Evolutionary conservation across 345 rosid species (phyloP).

Genomic region (Erucastrum elatum): DNA sequence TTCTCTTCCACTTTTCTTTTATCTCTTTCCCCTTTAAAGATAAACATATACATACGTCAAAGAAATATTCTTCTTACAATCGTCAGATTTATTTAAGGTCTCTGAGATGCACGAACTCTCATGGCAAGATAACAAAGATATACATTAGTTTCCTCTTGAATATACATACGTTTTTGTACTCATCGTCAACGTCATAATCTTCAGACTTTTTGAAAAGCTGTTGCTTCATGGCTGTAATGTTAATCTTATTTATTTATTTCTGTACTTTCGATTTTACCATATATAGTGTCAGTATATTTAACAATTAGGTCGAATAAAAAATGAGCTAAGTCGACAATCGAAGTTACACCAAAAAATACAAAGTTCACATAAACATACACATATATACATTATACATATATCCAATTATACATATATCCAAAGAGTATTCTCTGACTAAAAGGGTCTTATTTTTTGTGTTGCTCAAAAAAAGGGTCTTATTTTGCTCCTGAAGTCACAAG

Average conservation of each 20-base stretch:
- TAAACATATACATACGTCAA: neutral
- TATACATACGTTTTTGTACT: conserved; percentile 38
- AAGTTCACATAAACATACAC: no score
- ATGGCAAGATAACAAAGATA: conserved; percentile 38
- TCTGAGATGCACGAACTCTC: conserved; percentile 43
- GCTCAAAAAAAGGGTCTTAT: no score
- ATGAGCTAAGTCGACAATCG: no score
- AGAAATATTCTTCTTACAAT: conserved; percentile 23
- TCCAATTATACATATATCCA: no score
- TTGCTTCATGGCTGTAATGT: conserved; percentile 17
- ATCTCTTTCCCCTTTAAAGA: neutral
- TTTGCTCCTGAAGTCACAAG: no score
- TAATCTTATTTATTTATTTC: neutral
- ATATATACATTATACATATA: no score
- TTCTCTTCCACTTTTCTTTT: conserved; percentile 11
- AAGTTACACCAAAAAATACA: no score
- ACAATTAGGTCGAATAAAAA: no score
- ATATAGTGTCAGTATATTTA: no score
- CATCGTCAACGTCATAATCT: conserved; percentile 42
- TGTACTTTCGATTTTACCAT: neutral
- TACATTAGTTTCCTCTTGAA: conserved; percentile 39
- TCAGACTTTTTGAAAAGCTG: conserved; percentile 24
- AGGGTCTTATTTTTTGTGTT: no score
- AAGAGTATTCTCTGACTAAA: no score
- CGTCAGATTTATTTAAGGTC: conserved; percentile 31